Evolutionary conservation across 768 basidiomycete species (phyloP).

Genomic region (Leccinellum albellum): DNA sequence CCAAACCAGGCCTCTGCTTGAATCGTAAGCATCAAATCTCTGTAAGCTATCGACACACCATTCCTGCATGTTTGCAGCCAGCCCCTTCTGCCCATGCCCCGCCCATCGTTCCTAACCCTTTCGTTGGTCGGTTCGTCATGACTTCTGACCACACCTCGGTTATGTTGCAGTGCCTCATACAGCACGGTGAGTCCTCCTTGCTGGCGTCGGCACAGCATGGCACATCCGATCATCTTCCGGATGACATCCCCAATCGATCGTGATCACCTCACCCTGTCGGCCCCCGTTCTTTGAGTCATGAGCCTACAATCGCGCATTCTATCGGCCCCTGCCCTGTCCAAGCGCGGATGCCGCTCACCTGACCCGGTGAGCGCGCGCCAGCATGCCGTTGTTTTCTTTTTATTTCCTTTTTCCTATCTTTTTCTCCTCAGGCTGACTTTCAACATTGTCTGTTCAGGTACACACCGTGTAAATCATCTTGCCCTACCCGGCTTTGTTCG

Average conservation of each 20-base stretch:
- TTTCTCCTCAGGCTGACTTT: slow-evolving; percentile 3
- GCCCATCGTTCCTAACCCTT: background rate
- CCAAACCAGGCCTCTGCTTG: background rate
- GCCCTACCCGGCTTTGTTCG: slow-evolving; percentile 5
- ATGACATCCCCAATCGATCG: background rate
- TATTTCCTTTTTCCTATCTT: background rate
- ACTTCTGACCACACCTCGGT: slow-evolving; percentile 1
- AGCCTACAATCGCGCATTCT: background rate
- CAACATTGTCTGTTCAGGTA: slow-evolving; percentile 8
- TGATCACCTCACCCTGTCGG: slow-evolving; percentile 1
- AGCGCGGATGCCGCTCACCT: background rate
- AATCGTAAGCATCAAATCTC: slow-evolving; percentile 6
- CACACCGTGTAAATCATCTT: slow-evolving; percentile 13
- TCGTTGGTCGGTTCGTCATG: background rate
- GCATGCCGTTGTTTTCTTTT: slow-evolving; percentile 8
- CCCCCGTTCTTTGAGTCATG: slow-evolving; percentile 1
- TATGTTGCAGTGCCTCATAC: background rate
- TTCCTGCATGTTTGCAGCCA: slow-evolving; percentile 20
- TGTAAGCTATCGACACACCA: slow-evolving; percentile 16
- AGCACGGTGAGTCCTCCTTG: background rate
- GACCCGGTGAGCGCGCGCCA: slow-evolving; percentile 1
- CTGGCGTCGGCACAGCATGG: background rate
- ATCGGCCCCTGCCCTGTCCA: background rate
- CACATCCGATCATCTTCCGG: background rate
- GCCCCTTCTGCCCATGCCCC: background rate